These are phyloP conservation scores for Darksidea phi DNA, from an alignment of 495 filamentous ascomycete species.

Conservation along the genomic window DNA sequence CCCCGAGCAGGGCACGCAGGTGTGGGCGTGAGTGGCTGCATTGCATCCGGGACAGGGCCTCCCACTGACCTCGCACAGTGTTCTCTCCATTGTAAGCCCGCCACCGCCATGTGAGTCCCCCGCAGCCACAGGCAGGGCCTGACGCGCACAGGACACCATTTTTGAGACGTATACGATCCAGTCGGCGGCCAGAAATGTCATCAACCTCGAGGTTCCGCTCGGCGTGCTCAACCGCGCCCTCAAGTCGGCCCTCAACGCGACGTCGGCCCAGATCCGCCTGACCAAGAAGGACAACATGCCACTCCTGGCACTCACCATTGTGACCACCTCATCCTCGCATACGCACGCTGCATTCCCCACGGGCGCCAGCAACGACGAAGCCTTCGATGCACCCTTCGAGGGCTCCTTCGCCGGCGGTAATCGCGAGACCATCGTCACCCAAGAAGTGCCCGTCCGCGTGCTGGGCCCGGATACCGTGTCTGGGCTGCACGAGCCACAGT, in stretches of 20 bases:
- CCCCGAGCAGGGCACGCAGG: conserved; percentile 87
- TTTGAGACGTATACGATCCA: conserved; percentile 87
- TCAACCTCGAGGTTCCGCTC: conserved; percentile 93
- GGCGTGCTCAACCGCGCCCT: conserved; percentile 77
- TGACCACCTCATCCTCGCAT: conserved; percentile 36
- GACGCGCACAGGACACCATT: conserved; percentile 63
- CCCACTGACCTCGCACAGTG: conserved; percentile 29
- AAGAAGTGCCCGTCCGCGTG: conserved; percentile 91
- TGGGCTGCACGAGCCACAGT: conserved; percentile 82
- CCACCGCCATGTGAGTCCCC: conserved; percentile 7
- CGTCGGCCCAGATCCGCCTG: conserved; percentile 76
- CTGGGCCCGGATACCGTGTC: conserved; percentile 76
- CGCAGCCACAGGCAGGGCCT: not conserved
- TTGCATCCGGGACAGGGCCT: conserved; percentile 1
- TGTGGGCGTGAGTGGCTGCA: conserved; percentile 77
- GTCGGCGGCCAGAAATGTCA: conserved; percentile 78
- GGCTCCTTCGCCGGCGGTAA: conserved; percentile 53
- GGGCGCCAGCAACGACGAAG: conserved; percentile 20
- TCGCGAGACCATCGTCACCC: conserved; percentile 86
- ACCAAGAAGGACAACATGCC: conserved; percentile 89
- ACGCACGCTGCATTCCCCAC: conserved; percentile 28
- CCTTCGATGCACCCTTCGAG: conserved; percentile 13
- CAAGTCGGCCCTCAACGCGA: conserved; percentile 73
- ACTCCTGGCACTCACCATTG: conserved; percentile 80
- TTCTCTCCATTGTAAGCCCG: conserved; percentile 43